Conservation (phyloP, 768 basidiomycete species). For the Mycena alexandri region DNA sequence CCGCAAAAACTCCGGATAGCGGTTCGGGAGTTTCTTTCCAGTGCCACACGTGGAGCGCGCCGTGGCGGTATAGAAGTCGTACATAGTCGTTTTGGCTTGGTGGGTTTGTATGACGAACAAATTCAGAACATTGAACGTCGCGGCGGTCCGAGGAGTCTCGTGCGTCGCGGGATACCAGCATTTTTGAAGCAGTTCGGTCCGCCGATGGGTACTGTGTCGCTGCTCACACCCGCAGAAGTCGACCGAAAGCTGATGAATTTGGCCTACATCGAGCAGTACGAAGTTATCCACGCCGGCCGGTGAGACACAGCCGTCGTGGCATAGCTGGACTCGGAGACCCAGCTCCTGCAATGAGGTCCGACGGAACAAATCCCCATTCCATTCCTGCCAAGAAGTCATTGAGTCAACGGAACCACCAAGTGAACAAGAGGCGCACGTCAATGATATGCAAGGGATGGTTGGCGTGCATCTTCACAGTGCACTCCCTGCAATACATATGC, state of each 20-base stretch:
- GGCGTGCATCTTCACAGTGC: conserved; percentile 14
- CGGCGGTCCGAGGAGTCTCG: conserved; percentile 42
- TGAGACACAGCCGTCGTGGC: not conserved
- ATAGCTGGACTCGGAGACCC: conserved; percentile 21
- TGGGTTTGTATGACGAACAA: conserved; percentile 44
- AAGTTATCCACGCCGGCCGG: conserved; percentile 2
- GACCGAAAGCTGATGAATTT: conserved; percentile 23
- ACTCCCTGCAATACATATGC: not conserved
- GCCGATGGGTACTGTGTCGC: not conserved
- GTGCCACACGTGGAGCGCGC: conserved; percentile 43
- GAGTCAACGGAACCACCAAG: no score
- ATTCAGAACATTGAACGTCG: conserved; percentile 42
- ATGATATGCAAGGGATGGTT: conserved; percentile 35
- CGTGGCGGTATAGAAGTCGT: conserved; percentile 48
- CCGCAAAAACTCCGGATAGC: conserved; percentile 45
- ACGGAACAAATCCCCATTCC: conserved; percentile 20
- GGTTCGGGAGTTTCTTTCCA: conserved; percentile 35
- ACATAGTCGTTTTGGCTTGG: conserved; percentile 45
- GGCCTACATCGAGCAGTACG: conserved; percentile 21
- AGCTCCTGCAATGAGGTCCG: conserved; percentile 1
- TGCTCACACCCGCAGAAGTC: conserved; percentile 41
- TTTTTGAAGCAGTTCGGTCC: conserved; percentile 46
- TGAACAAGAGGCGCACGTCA: conserved; percentile 20
- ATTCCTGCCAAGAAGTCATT: conserved; percentile 10
- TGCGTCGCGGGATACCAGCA: conserved; percentile 50